Conservation (phyloP, 2,329 filamentous ascomycete genomes). For the Cercospora canescens region DNA sequence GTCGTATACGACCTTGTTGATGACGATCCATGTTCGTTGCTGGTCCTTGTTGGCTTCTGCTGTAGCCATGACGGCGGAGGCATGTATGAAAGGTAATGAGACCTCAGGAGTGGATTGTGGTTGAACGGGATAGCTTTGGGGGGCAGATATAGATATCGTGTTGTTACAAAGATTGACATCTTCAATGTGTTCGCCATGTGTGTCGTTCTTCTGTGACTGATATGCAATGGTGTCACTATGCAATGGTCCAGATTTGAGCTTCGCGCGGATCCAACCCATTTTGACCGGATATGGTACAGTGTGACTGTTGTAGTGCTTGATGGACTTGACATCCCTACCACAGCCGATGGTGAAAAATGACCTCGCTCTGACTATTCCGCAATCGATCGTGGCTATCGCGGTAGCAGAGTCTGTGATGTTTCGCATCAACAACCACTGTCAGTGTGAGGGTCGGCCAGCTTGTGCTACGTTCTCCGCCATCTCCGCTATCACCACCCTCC, state of each 20-base stretch:
- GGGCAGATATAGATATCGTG: neutral
- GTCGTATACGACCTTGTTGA: neutral
- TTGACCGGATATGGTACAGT: neutral
- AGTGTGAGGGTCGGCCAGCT: neutral
- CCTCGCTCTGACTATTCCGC: neutral
- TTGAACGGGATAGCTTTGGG: neutral
- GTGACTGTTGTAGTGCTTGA: neutral
- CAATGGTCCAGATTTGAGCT: neutral
- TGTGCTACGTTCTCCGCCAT: neutral
- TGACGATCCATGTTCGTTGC: neutral
- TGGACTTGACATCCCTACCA: neutral
- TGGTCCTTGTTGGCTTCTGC: neutral
- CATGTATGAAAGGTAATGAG: neutral
- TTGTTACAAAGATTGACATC: neutral
- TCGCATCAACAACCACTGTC: neutral
- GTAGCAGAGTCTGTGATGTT: neutral
- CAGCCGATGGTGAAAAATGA: neutral
- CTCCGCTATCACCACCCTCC: neutral
- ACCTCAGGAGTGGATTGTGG: neutral
- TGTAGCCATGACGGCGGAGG: neutral
- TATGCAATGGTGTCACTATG: neutral
- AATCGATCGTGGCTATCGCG: neutral
- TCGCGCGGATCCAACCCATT: neutral
- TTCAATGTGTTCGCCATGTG: neutral
- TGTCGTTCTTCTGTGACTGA: neutral